Base-by-base conservation (phyloP, 2,329 filamentous ascomycete species). In the Didymosphaeria variabile region DNA sequence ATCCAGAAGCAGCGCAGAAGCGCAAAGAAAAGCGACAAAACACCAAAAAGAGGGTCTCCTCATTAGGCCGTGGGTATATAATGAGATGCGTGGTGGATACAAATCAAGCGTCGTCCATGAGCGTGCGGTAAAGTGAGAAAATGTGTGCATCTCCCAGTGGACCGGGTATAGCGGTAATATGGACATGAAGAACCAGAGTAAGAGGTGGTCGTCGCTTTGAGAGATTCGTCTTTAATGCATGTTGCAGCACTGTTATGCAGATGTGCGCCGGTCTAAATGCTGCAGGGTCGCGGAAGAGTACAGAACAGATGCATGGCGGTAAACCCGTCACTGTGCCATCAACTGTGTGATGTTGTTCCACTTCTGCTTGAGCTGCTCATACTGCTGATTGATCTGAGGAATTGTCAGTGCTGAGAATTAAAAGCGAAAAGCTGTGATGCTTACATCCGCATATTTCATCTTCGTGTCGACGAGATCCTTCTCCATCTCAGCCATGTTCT, bases 401-500 rank as follows among this genome's bases (percentile, higher is more conserved):
- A 9, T 40, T 29, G 59, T 75, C 66, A 77, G 70, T 46, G 9
- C 17, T 19, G 47, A 29, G 55, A 26, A 21, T 15, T n/a, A 23
- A 8, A 36, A 42, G 19, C 13, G 13, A 13, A 5, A 17, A 19
- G 32, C 19, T 31, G 31, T 9, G 32, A 40, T 38, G 83, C 90
- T 83, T 85, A 97, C 94, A 89, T 97, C 93, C 57, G 95, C 95
- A 82, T 94, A 93, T 73, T 88, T 88, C 91, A 99, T 91, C 86
- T 99, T 99, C 1, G 93, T 95, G 75, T 90, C 88, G 65, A 99
- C 94, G 67, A 99, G 83, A 77, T 93, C 89, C 79, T 94, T 91
- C 83, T 98, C 95, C 83, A 98, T 91, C 69, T 97, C 93, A 5
- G 88, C 86, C 86, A 97, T 87, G 72, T 95, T 92, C 75, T 97